A percentile compares a stretch with the other conserved stretches of the same genome.
Evolutionary conservation across 2,329 filamentous ascomycete genomes (phyloP).

Genomic region (Fonsecaea pedrosoi): DNA sequence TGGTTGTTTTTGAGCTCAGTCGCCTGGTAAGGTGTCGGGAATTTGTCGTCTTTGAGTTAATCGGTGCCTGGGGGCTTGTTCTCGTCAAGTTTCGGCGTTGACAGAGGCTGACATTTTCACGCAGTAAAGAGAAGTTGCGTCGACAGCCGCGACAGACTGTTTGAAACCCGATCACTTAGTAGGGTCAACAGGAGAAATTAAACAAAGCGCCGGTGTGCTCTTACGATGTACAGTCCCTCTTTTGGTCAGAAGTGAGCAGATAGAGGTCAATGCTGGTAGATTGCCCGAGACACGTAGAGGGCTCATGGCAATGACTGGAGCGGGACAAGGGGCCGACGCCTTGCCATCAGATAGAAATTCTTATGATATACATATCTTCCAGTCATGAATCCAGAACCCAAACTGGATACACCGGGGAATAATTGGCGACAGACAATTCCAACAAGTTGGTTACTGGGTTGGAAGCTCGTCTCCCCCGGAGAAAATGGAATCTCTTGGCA

Average conservation of each 20-base stretch:
- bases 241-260: background rate
- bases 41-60: background rate
- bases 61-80: background rate
- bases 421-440: background rate
- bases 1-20: background rate
- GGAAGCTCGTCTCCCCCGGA: background rate
- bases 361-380: background rate
- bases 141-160: background rate
- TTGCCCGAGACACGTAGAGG: background rate
- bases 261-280: constrained; percentile 5
- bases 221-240: background rate
- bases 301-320: constrained; percentile 2
- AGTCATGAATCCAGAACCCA: background rate
- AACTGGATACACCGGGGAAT: background rate
- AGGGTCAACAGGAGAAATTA: background rate
- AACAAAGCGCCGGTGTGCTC: background rate
- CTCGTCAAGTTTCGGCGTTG: background rate
- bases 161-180: background rate
- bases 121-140: background rate
- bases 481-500: background rate
- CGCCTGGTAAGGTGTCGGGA: background rate
- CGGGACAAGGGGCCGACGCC: background rate
- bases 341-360: background rate
- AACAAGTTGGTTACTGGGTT: too few species aligned
- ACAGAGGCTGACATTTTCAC: background rate